Evolutionary conservation across 306 rosid species (phyloP).

Genomic region (Cucumis cinereus): DNA sequence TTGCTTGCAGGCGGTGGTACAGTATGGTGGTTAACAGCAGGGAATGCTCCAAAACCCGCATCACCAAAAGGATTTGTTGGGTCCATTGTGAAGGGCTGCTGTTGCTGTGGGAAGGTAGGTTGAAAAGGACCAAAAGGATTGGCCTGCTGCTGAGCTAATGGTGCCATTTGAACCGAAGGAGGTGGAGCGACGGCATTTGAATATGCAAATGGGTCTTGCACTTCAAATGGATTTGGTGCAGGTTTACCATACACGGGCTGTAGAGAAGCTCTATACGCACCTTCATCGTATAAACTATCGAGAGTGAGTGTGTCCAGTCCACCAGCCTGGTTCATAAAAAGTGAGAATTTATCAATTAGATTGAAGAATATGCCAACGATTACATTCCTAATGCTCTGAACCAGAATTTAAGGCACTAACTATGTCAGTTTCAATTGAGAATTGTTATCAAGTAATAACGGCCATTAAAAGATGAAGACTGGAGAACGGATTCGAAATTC

Average conservation of each 20-base stretch:
- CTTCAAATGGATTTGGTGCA: conserved; percentile 89
- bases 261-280: conserved; percentile 70
- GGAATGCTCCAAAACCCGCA: conserved; percentile 62
- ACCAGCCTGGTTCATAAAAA: conserved; percentile 58
- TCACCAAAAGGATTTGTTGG: conserved; percentile 86
- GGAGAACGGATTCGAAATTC: not conserved
- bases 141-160: conserved; percentile 54
- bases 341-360: not conserved
- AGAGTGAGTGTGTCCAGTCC: conserved; percentile 93
- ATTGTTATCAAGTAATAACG: not conserved
- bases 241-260: conserved; percentile 86
- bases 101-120: conserved; percentile 44
- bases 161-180: conserved; percentile 55
- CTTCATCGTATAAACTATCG: conserved; percentile 78
- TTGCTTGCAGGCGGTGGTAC: conserved; percentile 64
- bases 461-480: not conserved
- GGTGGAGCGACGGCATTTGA: conserved; percentile 61
- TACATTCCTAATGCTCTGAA: not conserved
- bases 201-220: conserved; percentile 73
- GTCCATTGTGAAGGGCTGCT: conserved; percentile 50
- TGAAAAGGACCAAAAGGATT: conserved; percentile 86
- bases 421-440: not conserved
- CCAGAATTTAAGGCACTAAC: not conserved
- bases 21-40: conserved; percentile 27
- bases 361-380: not conserved